phyloP scores from a whole-genome alignment of 2,329 filamentous ascomycete species.

The Colletotrichum horii region DNA sequence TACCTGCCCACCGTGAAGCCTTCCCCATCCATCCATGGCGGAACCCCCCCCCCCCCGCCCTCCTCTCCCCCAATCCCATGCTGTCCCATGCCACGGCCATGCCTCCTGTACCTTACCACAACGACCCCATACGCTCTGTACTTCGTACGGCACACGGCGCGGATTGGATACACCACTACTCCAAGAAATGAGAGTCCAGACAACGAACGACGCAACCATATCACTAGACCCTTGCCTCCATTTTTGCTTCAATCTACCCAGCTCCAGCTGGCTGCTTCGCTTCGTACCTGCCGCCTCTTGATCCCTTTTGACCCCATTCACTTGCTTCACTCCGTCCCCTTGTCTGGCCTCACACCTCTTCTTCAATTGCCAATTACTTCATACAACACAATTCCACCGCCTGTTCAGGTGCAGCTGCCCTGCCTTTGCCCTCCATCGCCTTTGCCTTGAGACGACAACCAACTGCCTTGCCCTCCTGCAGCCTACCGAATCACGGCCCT shows the following conservation, averaged over 20 bases:
- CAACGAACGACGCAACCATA: conserved; percentile 24
- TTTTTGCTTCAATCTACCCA: conserved; percentile 12
- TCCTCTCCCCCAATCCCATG: not conserved
- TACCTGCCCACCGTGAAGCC: not conserved
- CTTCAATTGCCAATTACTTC: not conserved
- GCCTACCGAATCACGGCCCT: conserved; percentile 15
- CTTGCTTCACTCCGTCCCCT: not conserved
- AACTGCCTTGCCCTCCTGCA: not conserved
- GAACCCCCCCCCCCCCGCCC: not conserved
- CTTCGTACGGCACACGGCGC: not conserved
- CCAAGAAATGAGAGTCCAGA: conserved; percentile 19
- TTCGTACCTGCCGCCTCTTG: not conserved
- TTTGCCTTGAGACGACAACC: not conserved
- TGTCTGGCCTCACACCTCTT: not conserved
- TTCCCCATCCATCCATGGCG: not conserved
- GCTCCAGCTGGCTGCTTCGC: not conserved
- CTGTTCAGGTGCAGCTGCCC: not conserved
- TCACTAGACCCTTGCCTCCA: conserved; percentile 15
- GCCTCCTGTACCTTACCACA: not conserved
- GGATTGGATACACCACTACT: not conserved
- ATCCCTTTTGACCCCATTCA: conserved; percentile 1
- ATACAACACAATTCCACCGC: conserved; percentile 9
- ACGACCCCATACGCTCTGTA: not conserved
- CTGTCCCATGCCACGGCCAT: not conserved
- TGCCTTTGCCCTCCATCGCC: not conserved